Base-by-base conservation (phyloP, 495 filamentous ascomycete species). In the Penicillium atrosanguineum region DNA sequence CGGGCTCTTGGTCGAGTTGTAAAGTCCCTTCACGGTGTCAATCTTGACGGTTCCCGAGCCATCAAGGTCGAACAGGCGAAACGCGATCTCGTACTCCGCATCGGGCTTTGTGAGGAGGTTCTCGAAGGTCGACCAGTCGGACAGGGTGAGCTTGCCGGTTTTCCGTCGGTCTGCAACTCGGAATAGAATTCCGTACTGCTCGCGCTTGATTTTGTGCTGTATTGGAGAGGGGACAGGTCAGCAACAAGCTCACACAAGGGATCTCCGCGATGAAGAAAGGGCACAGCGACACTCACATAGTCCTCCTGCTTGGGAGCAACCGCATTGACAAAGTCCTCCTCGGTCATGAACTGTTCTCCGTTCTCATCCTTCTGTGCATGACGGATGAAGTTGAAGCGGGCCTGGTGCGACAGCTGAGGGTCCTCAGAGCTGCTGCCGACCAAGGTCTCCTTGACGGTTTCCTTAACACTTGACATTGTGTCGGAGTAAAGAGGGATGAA, bases 21-120 rank as follows among this genome's bases (percentile, higher is more conserved):
- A 96, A 31, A 91, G 41, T 31, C 80, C 77, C 61, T 87, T 80
- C 70, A 98, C 91, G 61, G 90, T 82, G 1, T 95, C 89, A 60
- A 90, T 96, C 61, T 89, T 91, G 61, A 98, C 89, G 19, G 75
- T 79, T 4, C 94, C 94, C 19, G 81, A 87, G 34, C 88, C 83
- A 23, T 94, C 83, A 55, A 87, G 71, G 60, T 97, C 94, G 72
- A 98, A 98, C 25, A 97, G 80, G 51, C 95, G 88, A 74, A 97
- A 98, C 5, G 92, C 93, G 58, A 98, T 97, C 72, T 98, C 92
- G 68, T 98, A 98, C 69, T 98, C 95, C 63, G 94, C 95, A 58
- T 97, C 94, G 55, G 94, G 91, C 68, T 96, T 97, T 46, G 81
- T 80, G 34, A 98, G 83, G 49, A 98, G 83, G 74, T 96, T 93